Evolutionary conservation across 768 basidiomycete genomes (phyloP).

Genomic region (Candolleomyces eurysporus): DNA sequence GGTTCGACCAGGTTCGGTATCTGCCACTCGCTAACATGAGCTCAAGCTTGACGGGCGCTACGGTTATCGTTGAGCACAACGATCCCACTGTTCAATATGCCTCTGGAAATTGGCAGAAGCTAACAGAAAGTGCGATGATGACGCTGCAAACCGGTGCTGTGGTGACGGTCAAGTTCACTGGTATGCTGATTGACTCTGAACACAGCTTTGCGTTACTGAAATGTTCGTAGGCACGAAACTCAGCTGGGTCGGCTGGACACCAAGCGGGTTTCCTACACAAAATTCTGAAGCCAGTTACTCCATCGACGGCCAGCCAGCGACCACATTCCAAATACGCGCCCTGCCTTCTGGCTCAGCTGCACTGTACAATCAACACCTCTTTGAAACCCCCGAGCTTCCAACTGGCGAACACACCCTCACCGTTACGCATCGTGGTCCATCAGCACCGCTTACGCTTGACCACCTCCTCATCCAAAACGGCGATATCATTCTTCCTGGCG

Average conservation of each 20-base stretch:
- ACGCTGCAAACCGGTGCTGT: conserved; percentile 15
- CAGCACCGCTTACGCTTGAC: conserved; percentile 19
- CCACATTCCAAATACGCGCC: conserved; percentile 18
- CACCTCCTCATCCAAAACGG: conserved; percentile 15
- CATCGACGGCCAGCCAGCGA: conserved; percentile 19
- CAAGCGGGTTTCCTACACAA: conserved; percentile 15
- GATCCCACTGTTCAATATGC: conserved; percentile 19
- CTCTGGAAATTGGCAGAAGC: conserved; percentile 15
- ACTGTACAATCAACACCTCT: conserved; percentile 19
- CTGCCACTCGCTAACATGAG: conserved; percentile 6
- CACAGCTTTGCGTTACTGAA: not conserved
- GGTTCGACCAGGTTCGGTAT: conserved; percentile 20
- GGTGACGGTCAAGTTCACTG: conserved; percentile 19
- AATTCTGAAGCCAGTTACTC: conserved; percentile 18
- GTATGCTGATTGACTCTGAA: conserved; percentile 8
- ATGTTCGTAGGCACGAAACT: conserved; percentile 20
- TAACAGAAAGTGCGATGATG: conserved; percentile 14
- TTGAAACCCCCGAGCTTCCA: conserved; percentile 14
- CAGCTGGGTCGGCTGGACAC: conserved; percentile 22
- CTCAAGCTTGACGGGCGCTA: conserved; percentile 10
- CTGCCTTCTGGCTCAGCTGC: conserved; percentile 12
- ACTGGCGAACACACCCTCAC: conserved; percentile 18
- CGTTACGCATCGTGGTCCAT: conserved; percentile 14
- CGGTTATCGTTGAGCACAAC: conserved; percentile 15
- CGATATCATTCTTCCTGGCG: not conserved